Evolutionary conservation across 345 rosid genomes (phyloP).

Genomic region (Syzygium grande): DNA sequence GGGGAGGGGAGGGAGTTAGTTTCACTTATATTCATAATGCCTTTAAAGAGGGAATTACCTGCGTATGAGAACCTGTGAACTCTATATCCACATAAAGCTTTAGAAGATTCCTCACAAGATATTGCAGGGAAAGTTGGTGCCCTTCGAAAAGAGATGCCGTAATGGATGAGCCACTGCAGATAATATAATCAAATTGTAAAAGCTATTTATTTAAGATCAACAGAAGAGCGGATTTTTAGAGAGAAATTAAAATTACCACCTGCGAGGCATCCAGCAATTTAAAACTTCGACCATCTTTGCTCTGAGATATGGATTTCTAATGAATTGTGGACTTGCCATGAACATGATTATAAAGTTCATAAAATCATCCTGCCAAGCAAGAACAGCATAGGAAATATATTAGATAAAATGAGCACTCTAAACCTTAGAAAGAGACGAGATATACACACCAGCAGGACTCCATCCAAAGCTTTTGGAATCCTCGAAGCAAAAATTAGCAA

Average conservation of each 20-base stretch:
- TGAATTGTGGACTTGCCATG: conserved; percentile 83
- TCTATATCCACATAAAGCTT: conserved; percentile 99
- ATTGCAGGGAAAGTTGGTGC: conserved; percentile 83
- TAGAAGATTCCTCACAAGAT: conserved; percentile 95
- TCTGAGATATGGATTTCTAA: conserved; percentile 93
- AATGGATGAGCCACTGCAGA: conserved; percentile 75
- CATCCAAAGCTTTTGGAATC: conserved; percentile 88
- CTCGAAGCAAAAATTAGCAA: conserved; percentile 86
- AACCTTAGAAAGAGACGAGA: neutral
- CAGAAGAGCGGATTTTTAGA: neutral
- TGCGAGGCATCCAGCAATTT: conserved; percentile 98
- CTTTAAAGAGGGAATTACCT: conserved; percentile 36
- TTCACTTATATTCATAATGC: neutral
- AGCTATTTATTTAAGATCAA: neutral
- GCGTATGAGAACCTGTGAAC: conserved; percentile 98
- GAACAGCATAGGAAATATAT: neutral
- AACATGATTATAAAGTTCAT: conserved; percentile 99
- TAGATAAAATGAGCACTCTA: neutral
- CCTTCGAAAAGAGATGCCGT: conserved; percentile 86
- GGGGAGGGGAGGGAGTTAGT: neutral
- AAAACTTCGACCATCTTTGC: conserved; percentile 99
- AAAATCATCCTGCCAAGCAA: conserved; percentile 78
- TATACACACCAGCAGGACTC: conserved; percentile 59
- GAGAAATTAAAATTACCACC: conserved; percentile 40
- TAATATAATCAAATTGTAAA: neutral